Percentiles rank a stretch among this genome's conserved stretches.
Conservation (phyloP, 805 yeast genomes). For the Metschnikowia orientalis region DNA sequence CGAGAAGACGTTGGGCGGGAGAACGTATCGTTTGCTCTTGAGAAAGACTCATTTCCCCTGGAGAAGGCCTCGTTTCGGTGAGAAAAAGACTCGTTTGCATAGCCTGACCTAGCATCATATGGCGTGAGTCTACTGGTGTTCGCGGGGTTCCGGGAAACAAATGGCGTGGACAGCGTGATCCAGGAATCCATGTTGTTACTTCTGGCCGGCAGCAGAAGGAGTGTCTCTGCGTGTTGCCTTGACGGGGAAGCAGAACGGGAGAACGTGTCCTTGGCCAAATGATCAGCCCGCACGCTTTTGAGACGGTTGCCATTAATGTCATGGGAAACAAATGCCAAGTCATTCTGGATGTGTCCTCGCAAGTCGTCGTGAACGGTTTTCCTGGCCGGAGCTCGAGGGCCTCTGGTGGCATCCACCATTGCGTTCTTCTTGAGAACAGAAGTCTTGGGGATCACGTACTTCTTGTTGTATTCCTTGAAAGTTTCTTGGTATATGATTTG, state of each 20-base stretch:
- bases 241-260: slow-evolving; percentile 14
- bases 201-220: slow-evolving; percentile 2
- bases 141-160: slow-evolving; percentile 6
- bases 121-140: slow-evolving; percentile 15
- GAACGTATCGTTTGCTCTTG: slow-evolving; percentile 10
- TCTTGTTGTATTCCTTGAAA: slow-evolving; percentile 57
- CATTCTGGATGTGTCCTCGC: slow-evolving; percentile 20
- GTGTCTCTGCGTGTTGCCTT: slow-evolving; percentile 3
- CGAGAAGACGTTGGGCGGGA: slow-evolving; percentile 13
- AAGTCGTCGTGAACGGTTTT: slow-evolving; percentile 21
- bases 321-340: slow-evolving; percentile 48
- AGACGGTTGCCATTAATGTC: slow-evolving; percentile 36
- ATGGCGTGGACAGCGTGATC: slow-evolving; percentile 19
- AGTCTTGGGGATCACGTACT: slow-evolving; percentile 57
- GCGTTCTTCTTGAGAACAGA: slow-evolving; percentile 54
- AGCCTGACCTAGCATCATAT: slow-evolving; percentile 10
- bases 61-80: slow-evolving; percentile 13
- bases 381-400: slow-evolving; percentile 27
- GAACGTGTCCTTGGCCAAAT: slow-evolving; percentile 3
- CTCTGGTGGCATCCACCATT: slow-evolving; percentile 52
- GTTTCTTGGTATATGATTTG: slow-evolving; percentile 56
- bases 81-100: slow-evolving; percentile 13
- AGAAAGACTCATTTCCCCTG: slow-evolving; percentile 12
- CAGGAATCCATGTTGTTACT: slow-evolving; percentile 4
- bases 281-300: slow-evolving; percentile 17